Evolutionary conservation across 2,329 filamentous ascomycete genomes (phyloP).

Genomic region (Stachybotrys chlorohalonatus): DNA sequence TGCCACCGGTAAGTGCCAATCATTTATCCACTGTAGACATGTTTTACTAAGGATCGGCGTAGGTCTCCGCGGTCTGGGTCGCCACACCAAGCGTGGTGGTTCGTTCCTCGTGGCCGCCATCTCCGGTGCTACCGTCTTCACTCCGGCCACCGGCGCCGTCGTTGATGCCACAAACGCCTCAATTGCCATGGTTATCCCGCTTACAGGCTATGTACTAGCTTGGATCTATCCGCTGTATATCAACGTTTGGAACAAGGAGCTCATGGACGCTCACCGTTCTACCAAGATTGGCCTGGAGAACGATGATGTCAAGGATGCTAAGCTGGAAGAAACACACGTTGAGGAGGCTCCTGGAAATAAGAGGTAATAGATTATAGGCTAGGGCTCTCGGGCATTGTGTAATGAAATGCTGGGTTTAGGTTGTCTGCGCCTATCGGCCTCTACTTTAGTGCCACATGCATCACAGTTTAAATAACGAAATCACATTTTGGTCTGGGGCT

Average conservation of each 20-base stretch:
- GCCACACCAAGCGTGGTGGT: slow-evolving; percentile 61
- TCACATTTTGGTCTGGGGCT: too few species aligned
- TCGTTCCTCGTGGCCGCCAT: slow-evolving; percentile 49
- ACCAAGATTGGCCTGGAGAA: not conserved
- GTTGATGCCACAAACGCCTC: slow-evolving; percentile 31
- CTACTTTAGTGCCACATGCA: too few species aligned
- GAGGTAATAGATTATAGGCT: not conserved
- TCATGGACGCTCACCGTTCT: not conserved
- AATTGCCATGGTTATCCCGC: slow-evolving; percentile 34
- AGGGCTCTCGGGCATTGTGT: too few species aligned
- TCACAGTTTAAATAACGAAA: too few species aligned
- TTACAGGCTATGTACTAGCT: slow-evolving; percentile 36
- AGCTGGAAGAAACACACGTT: not conserved
- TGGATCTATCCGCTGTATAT: slow-evolving; percentile 3
- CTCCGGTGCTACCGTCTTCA: slow-evolving; percentile 45
- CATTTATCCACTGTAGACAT: slow-evolving; percentile 13
- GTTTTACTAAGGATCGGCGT: not conserved
- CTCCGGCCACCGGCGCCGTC: slow-evolving; percentile 40
- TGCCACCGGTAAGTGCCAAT: slow-evolving; percentile 16
- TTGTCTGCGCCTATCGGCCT: too few species aligned
- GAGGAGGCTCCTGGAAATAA: not conserved
- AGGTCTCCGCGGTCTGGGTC: slow-evolving; percentile 50
- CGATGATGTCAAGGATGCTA: not conserved
- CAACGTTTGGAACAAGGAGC: not conserved
- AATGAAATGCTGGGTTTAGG: too few species aligned